Conservation (phyloP, 306 rosid species). For the Fragaria iinumae region DNA sequence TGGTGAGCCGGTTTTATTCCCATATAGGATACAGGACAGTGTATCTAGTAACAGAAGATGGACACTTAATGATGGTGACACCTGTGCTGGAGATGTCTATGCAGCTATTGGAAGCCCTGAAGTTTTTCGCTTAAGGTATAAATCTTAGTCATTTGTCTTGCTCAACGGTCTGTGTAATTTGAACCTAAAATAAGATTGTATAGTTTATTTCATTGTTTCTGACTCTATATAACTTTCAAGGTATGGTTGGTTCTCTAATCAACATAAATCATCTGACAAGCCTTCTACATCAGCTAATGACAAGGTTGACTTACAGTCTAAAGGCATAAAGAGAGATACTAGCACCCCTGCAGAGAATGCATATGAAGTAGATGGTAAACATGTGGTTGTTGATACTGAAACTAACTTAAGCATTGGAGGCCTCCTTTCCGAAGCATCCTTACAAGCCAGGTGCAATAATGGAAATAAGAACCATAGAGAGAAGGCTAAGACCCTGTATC, state of each 20-base stretch:
- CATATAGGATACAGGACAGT: constrained; percentile 40
- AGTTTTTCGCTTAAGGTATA: constrained; percentile 76
- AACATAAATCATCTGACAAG: constrained; percentile 26
- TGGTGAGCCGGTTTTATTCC: constrained; percentile 64
- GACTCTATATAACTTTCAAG: constrained; percentile 42
- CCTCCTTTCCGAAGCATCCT: constrained; percentile 45
- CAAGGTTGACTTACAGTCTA: constrained; percentile 25
- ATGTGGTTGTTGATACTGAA: constrained; percentile 39
- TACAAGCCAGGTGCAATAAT: constrained; percentile 33
- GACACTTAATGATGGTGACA: constrained; percentile 56
- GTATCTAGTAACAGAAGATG: constrained; percentile 50
- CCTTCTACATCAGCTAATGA: constrained; percentile 29
- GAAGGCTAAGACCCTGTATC: constrained; percentile 19
- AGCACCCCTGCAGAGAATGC: constrained; percentile 21
- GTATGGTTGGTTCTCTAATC: constrained; percentile 77
- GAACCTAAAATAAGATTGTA: background rate
- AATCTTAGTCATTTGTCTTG: constrained; percentile 18
- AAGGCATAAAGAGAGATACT: constrained; percentile 29
- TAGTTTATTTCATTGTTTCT: constrained; percentile 25
- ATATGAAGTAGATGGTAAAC: constrained; percentile 28
- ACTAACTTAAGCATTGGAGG: constrained; percentile 46
- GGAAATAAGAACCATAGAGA: constrained; percentile 24
- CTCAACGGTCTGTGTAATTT: background rate
- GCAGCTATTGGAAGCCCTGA: constrained; percentile 73
- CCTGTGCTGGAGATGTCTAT: constrained; percentile 57